Conservation (phyloP, 176 grass and related monocot species). For the Miscanthus lutarioriparius region DNA sequence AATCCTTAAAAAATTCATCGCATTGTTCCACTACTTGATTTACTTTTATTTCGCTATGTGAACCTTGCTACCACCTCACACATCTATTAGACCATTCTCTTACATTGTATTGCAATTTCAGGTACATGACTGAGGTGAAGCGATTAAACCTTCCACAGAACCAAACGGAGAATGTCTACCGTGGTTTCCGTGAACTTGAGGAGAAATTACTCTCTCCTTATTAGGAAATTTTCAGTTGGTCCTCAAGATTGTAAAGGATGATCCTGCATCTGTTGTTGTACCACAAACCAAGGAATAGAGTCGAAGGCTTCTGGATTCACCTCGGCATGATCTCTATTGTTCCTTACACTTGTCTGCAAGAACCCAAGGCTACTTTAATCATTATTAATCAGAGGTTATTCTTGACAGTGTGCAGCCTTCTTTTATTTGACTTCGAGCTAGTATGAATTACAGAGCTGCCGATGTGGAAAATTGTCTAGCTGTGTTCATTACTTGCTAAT, state of each 20-base stretch:
- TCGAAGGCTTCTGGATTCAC: constrained; percentile 22
- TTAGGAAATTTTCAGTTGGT: constrained; percentile 22
- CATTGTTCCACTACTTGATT: background rate
- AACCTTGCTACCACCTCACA: constrained; percentile 11
- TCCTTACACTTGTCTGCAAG: constrained; percentile 20
- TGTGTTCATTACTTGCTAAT: background rate
- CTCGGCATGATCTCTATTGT: constrained; percentile 1
- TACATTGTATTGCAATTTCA: constrained; percentile 40
- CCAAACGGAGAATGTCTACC: constrained; percentile 76
- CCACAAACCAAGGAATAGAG: constrained; percentile 43
- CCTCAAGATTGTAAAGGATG: constrained; percentile 20
- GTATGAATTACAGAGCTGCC: background rate
- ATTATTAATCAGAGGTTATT: constrained; percentile 10
- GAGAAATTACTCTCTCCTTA: constrained; percentile 65
- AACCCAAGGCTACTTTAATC: constrained; percentile 3
- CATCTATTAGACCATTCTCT: background rate
- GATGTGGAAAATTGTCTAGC: background rate
- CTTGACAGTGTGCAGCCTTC: background rate
- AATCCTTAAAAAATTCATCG: background rate
- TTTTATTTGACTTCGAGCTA: background rate
- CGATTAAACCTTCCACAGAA: constrained; percentile 75
- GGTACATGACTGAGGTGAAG: constrained; percentile 92
- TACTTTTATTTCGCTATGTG: background rate
- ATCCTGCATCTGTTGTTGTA: constrained; percentile 35
- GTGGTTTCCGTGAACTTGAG: constrained; percentile 82